Base-by-base conservation (phyloP, 2,329 filamentous ascomycete species). In the Aspergillus tubingensis region DNA sequence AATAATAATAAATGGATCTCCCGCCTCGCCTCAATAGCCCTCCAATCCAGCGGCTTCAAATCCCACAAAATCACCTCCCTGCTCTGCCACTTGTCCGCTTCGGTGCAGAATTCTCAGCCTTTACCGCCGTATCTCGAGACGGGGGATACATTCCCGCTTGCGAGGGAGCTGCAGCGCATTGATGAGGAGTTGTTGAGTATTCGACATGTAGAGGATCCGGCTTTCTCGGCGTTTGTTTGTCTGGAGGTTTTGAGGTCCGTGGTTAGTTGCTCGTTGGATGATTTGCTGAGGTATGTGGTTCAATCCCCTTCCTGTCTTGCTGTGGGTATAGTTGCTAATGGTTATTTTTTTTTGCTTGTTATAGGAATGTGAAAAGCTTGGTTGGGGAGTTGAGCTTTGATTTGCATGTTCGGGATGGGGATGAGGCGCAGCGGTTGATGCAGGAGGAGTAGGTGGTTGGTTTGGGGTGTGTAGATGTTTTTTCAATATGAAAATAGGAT, bases 161-260 rank as follows among this genome's bases (percentile, higher is more conserved):
- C 82, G 5, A 74, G 80, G 4, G 81, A 82, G 27, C 77, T 91
- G 6, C 83, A 87, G 57, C 76, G 76, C 6, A 75, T 89, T 10
- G 83, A 88, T 65, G 74, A 76, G 6, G 82, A 84, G 58, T 82
- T 91, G 21, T 70, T 91, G 49, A 85, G 83, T 67, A 77, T 89
- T 3, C 74, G 80, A 54, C 87, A 91, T 71, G 82, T 91, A 57
- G 82, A 85, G 10, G 86, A 91, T 69, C 86, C 87, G 0, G 88
- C 88, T 0, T 91, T 91, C 74, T 85, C 87, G 7, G 87, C 88
- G 44, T 92, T 91, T 74, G 88, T 89, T 0, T 85, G 91, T 11
- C 79, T 91, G 62, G 88, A 91, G 71, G 86, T 92, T 8, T 17
- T 74, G 48, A 67, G 72, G 41, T 72, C 69, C 7, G 68, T 74